Conservation (phyloP, 768 basidiomycete genomes). For the Agaricus blazei region DNA sequence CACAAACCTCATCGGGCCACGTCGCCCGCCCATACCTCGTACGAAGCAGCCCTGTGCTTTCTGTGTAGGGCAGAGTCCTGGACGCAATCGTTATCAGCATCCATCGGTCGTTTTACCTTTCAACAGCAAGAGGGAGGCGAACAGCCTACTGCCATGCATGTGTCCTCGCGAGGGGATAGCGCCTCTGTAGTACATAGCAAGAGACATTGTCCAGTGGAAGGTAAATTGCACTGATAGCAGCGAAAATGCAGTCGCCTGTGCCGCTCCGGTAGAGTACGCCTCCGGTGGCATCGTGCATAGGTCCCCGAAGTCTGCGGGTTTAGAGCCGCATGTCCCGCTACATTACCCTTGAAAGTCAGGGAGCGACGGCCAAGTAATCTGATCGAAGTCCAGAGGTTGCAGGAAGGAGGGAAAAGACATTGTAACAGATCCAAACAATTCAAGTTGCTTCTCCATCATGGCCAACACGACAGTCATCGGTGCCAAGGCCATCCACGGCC, state of each 20-base stretch:
- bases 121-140: background rate
- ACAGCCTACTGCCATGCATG: background rate
- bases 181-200: background rate
- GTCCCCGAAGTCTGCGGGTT: background rate
- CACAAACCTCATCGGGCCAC: background rate
- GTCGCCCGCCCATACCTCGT: background rate
- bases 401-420: background rate
- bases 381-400: background rate
- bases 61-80: background rate
- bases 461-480: constrained; percentile 90
- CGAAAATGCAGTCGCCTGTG: background rate
- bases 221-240: too few relatives aligned
- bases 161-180: background rate
- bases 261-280: background rate
- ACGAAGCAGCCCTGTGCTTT: background rate
- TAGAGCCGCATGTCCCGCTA: too few relatives aligned
- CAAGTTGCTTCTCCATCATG: constrained; percentile 39
- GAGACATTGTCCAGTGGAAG: background rate
- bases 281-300: background rate
- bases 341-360: background rate
- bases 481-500: constrained; percentile 88
- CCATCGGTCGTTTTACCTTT: background rate
- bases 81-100: background rate
- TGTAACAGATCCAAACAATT: constrained; percentile 10
- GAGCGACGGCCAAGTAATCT: background rate